Evolutionary conservation across 2,329 filamentous ascomycete genomes (phyloP), one percentile per base, ranked within the genome.

Genomic region (Verticillium nonalfalfae): DNA sequence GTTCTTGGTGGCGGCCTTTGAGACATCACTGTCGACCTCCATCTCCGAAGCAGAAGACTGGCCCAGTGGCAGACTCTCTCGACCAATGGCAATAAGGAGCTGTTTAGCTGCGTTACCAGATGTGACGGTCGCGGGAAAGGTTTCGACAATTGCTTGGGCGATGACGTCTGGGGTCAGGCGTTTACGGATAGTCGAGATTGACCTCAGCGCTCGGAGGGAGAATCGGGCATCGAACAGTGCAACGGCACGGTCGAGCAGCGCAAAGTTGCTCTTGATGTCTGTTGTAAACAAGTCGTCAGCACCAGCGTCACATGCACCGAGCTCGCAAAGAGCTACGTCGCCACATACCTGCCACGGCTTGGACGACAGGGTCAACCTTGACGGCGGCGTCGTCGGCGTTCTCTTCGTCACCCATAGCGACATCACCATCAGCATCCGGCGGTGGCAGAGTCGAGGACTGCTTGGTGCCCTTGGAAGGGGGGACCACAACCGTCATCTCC

Each of bases 261-360:
- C 86, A 73, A 97, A 97, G 79, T 96, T 97, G 82, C 86, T 89
- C 79, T 93, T 95, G 79, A 99, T 96, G 76, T 97, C 95, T 98
- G 73, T 61, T 63, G 58, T 31, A 33, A 65, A 50, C 57, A 45
- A 64, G 72, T 61, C 72, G 69, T 61, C 21, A 54, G 45, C 40
- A 45, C 52, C 34, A 14, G 3, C 33, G 15, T 14, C 38, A 10
- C 2, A 62, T 61, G 45, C 18, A 39, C 35, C 14, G 40, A 54
- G 50, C 39, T 57, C 14, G 13, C 11, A 31, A 10, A 4, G 14
- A 50, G 45, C 5, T 13, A 31, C n/a, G 4, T 14, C 26, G 59
- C 60, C 35, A 60, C 79, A 71, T 77, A 89, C 86, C 86, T 78
- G 81, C 75, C 70, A 87, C 78, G 65, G 85, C 77, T 73, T 88